Percentiles rank a stretch among this genome's conserved stretches.
Conservation (phyloP, 495 filamentous ascomycete species). For the Talaromyces ruber region DNA sequence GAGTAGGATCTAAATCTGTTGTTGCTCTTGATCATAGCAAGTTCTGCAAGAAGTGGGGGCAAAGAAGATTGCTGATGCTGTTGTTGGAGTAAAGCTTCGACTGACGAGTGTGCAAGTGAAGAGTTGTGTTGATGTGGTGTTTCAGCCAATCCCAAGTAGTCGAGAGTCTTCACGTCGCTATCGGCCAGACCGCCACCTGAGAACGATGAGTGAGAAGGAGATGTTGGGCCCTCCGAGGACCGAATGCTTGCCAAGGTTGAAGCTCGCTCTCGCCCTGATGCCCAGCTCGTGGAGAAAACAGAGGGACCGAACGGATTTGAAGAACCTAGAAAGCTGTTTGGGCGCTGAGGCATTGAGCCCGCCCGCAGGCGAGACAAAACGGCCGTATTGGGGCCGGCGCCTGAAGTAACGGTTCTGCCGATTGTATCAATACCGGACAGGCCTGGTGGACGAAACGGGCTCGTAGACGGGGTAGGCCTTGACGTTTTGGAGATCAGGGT, state of each 20-base stretch:
- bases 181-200: conserved; percentile 81
- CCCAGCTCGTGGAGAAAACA: conserved; percentile 82
- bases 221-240: conserved; percentile 82
- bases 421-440: conserved; percentile 58
- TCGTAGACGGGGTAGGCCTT: conserved; percentile 82
- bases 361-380: conserved; percentile 82
- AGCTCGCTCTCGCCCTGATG: conserved; percentile 63
- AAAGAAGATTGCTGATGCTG: conserved; percentile 45
- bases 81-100: conserved; percentile 40
- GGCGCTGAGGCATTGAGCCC: conserved; percentile 87
- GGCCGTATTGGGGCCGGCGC: conserved; percentile 48
- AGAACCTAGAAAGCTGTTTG: conserved; percentile 48
- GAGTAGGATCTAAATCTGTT: conserved; percentile 95
- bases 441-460: conserved; percentile 76
- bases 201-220: conserved; percentile 82
- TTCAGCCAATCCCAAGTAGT: conserved; percentile 91
- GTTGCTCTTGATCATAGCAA: conserved; percentile 67
- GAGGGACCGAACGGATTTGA: conserved; percentile 79
- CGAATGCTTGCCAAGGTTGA: conserved; percentile 80
- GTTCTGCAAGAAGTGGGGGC: conserved; percentile 68
- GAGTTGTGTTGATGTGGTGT: conserved; percentile 78
- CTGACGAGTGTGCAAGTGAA: conserved; percentile 51
- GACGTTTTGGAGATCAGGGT: conserved; percentile 71
- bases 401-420: conserved; percentile 35
- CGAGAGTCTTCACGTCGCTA: conserved; percentile 86